Evolutionary conservation across 2,329 filamentous ascomycete genomes (phyloP), one percentile per base, ranked within the genome.

Genomic region (Aspergillus ruber): DNA sequence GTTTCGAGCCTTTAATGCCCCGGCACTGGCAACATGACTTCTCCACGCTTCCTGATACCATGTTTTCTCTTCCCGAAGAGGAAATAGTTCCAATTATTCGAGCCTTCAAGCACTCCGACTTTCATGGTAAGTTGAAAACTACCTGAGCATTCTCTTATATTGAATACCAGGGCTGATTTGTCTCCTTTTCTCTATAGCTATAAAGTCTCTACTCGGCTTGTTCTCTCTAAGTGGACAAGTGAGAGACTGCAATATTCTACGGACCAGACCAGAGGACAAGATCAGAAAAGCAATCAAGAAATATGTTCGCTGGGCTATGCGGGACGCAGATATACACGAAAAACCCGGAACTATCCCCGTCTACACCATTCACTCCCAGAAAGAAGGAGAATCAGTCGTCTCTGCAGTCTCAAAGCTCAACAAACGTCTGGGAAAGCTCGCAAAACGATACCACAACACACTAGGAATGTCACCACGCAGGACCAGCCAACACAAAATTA

Each of bases 1-100:
- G 80, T 13, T 75, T 74, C 45, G 79, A 82, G 62, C 75, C 80
- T 8, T 60, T 82, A 1, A 58, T 83, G 10, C 77, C 78, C 1
- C 59, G 62, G 10, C 66, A 66, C 50, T 82, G 78, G 78, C 65
- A 69, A 40, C 61, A 72, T 43, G 78, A 82, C 52, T 81, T 81
- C 51, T 63, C 65, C 7, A 79, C 74, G 13, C 58, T 83, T 12
- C 79, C 79, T 2, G 67, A 73, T 7, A 67, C 70, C 7, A 60
- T 83, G 1, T 83, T 82, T 61, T 71, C 73, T 7, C 29, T 52
- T 8, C 45, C 42, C 1, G 54, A 61, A 2, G 61, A 66, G 9
- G 53, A 67, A 15, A 63, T 69, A 38, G 63, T 67, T 17, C 70
- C 76, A 0, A 72, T 76, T 50, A 73, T 83, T 48, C 68, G 71